Evolutionary conservation across 306 rosid genomes (phyloP), one percentile per base, ranked within the genome.

Genomic region (Nissolia schottii): DNA sequence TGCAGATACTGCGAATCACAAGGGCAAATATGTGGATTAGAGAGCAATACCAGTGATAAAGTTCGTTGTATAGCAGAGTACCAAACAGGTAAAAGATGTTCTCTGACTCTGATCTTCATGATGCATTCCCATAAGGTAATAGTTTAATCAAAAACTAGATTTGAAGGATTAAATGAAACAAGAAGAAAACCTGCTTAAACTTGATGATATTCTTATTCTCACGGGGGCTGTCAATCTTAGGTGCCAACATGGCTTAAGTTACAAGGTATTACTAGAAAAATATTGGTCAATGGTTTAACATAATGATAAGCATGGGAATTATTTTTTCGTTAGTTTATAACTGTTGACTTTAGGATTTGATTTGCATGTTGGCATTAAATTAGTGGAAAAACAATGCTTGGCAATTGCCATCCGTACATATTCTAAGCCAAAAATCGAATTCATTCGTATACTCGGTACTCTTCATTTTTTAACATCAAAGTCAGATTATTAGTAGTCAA

Each of bases 1-100:
- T 92, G 98, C 68, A 20, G 76, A 58, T 19, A 3, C 14, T 92
- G 96, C 14, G 98, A 92, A 75, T 12, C 54, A 15, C 54, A 73
- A 27, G 82, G 82, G n/a, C 78, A 75, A 34, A 23, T 70, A 24
- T 90, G 96, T 70, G 87, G 89, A 43, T 80, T 81, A 46, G 58
- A 32, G 29, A 79, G 64, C 83, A 83, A 70, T 53, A 58, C 78
- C n/a, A 79, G 74, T 72, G 59, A n/a, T 54, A 83, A 71, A 61
- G 78, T 83, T 48, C 41, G 64, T 25, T 92, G 95, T 78, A 59
- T 46, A 62, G 0, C 50, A 68, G 28, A 59, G 15, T 15, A 64
- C 27, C 64, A 20, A 51, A 0, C 81, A 82, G 92, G 98, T 92
- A 85, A 80, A n/a, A 61, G 0, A 60, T 50, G 0, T 31, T 66